Evolutionary conservation across 108 stramenopile species (phyloP), one percentile per base, ranked within the genome.

Genomic region (Poteriospumella lacustris): DNA sequence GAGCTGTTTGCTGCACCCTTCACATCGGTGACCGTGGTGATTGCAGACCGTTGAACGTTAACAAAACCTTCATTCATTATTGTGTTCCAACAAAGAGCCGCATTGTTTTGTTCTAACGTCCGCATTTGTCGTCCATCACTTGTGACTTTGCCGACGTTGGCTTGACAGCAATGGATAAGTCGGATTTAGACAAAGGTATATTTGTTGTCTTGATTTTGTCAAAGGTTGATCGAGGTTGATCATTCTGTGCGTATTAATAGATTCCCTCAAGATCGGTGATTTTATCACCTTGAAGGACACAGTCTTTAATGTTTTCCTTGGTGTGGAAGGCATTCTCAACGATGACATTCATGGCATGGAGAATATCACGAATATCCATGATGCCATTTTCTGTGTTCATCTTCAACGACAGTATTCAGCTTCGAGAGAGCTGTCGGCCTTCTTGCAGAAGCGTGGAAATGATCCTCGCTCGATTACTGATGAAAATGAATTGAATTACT

Each of bases 341-440:
- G 77, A 78, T 31, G 76, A 78, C 29, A 43, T 78, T 15, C 9
- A 3, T 1, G 67, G 59, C 43, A 1, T 2, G 12, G 2, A 41
- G 36, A 34, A 52, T 15, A 39, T 60, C 1, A 43, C 3, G 2
- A 26, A n/a, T n/a, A 38, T 70, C 36, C 43, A 68, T 5, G 76
- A 78, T 28, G 31, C 59, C 39, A 41, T 82, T 1, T 82, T 82
- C 41, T 76, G 76, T 12, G 39, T 82, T 0, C 60, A 60, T 44
- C 34, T 76, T 41, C 77, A 76, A 19, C 52, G 76, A n/a, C 76
- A 78, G 42, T 82, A 82, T 76, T 78, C 77, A n/a, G 81, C 81
- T 1, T 33, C 76, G 36, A n/a, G 52, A 15, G 81, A 82, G 56
- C 76, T 78, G 26, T 38, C 60, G 36, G 68, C 60, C 38, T 78